A percentile compares a stretch with the other conserved stretches of the same genome.
Evolutionary conservation across 2,329 filamentous ascomycete species (phyloP).

Genomic region (Ophiostoma fasciatum): DNA sequence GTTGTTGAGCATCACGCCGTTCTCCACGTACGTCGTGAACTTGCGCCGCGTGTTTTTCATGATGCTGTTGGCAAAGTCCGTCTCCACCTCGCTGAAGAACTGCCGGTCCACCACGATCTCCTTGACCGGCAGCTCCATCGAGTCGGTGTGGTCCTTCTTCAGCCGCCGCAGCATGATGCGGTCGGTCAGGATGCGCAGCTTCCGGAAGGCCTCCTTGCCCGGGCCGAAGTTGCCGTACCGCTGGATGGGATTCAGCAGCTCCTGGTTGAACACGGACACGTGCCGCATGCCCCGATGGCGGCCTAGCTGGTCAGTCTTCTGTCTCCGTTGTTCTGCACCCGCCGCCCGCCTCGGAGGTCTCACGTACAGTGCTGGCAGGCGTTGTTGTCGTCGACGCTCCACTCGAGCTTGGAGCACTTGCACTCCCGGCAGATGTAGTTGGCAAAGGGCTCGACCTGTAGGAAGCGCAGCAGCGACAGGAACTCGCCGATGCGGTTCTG

Average conservation of each 20-base stretch:
- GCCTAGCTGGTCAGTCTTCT: slow-evolving; percentile 33
- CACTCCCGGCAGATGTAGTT: slow-evolving; percentile 91
- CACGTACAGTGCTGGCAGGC: slow-evolving; percentile 15
- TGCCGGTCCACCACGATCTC: slow-evolving; percentile 84
- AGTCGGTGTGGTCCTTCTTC: slow-evolving; percentile 84
- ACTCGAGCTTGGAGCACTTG: slow-evolving; percentile 66
- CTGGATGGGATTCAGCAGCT: slow-evolving; percentile 73
- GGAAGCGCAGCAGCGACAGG: slow-evolving; percentile 84
- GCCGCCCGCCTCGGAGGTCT: neutral
- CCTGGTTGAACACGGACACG: slow-evolving; percentile 54
- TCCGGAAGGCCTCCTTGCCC: slow-evolving; percentile 58
- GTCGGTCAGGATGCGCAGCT: slow-evolving; percentile 77
- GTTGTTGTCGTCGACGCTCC: slow-evolving; percentile 59
- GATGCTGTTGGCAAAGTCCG: slow-evolving; percentile 88
- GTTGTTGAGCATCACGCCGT: slow-evolving; percentile 88
- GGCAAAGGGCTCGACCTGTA: slow-evolving; percentile 77
- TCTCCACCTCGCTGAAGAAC: slow-evolving; percentile 93
- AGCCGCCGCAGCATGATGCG: slow-evolving; percentile 91
- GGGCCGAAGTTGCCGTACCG: slow-evolving; percentile 43
- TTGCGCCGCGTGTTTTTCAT: slow-evolving; percentile 82
- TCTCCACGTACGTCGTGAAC: slow-evolving; percentile 91
- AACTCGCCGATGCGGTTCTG: slow-evolving; percentile 97
- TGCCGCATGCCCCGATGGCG: slow-evolving; percentile 35
- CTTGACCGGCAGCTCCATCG: slow-evolving; percentile 94
- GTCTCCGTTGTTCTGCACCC: neutral